phyloP scores from a whole-genome alignment of 345 rosid genomes.

The Brassica juncea region DNA sequence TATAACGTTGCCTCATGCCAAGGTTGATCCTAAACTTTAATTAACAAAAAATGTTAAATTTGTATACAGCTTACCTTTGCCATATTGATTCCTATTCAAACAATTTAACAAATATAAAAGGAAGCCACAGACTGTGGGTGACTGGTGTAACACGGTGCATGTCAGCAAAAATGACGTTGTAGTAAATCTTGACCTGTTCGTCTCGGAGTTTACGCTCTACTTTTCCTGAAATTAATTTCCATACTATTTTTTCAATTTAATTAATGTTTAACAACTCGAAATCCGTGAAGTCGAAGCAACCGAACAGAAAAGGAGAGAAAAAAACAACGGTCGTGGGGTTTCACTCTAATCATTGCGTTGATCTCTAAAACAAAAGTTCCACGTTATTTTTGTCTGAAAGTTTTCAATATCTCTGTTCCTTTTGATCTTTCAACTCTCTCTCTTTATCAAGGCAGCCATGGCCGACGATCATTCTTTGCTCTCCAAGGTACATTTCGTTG shows the following conservation, averaged over 20 bases:
- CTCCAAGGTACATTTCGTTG: slow-evolving; percentile 57
- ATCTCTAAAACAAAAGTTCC: not conserved
- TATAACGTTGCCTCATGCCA: not conserved
- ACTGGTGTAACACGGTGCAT: not conserved
- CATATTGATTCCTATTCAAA: not conserved
- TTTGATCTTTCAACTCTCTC: slow-evolving; percentile 30
- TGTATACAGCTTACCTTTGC: too few species aligned
- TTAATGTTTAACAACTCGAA: not conserved
- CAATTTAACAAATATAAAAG: not conserved
- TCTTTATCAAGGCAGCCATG: slow-evolving; percentile 48
- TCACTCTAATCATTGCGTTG: not conserved
- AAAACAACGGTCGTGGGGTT: not conserved
- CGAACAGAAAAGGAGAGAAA: not conserved
- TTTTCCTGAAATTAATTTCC: not conserved
- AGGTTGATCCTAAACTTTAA: not conserved
- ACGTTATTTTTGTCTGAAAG: slow-evolving; percentile 36
- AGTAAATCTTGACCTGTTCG: not conserved
- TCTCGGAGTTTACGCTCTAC: not conserved
- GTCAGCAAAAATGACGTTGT: not conserved
- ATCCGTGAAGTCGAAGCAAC: not conserved
- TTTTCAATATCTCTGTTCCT: slow-evolving; percentile 48
- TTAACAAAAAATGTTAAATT: too few species aligned
- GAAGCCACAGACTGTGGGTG: not conserved
- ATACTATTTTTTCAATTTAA: not conserved
- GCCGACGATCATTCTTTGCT: slow-evolving; percentile 71